Conservation (phyloP, 2,329 filamentous ascomycete genomes). For the Pestalotiopsis sp. region DNA sequence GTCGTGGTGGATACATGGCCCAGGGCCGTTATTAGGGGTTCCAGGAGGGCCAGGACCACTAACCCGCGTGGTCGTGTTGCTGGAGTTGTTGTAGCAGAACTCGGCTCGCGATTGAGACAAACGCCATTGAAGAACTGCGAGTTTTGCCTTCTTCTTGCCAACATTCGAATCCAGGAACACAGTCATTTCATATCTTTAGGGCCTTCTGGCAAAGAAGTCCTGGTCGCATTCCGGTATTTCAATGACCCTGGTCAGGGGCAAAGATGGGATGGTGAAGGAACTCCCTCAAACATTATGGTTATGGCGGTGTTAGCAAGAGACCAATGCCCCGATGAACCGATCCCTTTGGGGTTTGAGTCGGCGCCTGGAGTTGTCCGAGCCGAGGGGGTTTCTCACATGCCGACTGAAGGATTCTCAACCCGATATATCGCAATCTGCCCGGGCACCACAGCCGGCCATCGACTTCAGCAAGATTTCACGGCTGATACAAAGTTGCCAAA, state of each 20-base stretch:
- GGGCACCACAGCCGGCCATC: neutral
- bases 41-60: rapidly evolving
- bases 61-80: neutral
- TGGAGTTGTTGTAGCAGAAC: neutral
- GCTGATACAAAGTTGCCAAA: neutral
- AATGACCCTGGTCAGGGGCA: neutral
- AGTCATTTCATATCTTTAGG: too few relatives aligned
- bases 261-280: neutral
- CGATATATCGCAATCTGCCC: neutral
- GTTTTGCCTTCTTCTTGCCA: neutral
- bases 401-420: neutral
- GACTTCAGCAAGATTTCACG: neutral
- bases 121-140: neutral
- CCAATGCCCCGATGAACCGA: too few relatives aligned
- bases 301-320: neutral
- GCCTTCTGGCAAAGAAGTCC: neutral
- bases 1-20: neutral
- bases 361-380: neutral
- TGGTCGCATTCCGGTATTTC: neutral
- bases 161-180: neutral
- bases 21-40: rapidly evolving
- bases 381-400: neutral
- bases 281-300: neutral
- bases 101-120: neutral
- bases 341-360: neutral